Evolutionary conservation across 495 filamentous ascomycete species (phyloP).

Genomic region (Aspergillus heteromorphus): DNA sequence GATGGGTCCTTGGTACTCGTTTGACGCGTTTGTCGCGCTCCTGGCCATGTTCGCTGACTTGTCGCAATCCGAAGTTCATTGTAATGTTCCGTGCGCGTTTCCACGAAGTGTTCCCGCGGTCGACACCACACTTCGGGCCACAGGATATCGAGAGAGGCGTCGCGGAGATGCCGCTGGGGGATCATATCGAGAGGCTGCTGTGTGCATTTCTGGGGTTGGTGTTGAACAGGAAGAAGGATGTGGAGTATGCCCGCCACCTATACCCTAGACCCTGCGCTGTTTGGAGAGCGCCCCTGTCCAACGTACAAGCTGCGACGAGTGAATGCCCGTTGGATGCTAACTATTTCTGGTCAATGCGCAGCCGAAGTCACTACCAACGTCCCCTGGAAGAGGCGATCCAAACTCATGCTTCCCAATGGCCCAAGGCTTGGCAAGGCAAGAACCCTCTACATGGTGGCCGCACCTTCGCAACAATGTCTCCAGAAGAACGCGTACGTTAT

Average conservation of each 20-base stretch:
- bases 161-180: conserved; percentile 67
- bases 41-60: conserved; percentile 34
- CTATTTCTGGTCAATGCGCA: conserved; percentile 12
- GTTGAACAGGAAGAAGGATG: conserved; percentile 94
- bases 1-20: conserved; percentile 8
- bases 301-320: neutral
- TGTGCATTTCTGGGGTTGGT: conserved; percentile 84
- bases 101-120: conserved; percentile 79
- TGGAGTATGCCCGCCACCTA: conserved; percentile 70
- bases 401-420: conserved; percentile 84
- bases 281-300: neutral
- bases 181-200: conserved; percentile 79
- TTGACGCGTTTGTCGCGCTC: conserved; percentile 27
- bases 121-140: conserved; percentile 79
- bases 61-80: conserved; percentile 67
- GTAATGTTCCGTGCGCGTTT: conserved; percentile 97
- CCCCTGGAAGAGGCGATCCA: conserved; percentile 91
- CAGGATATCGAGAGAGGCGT: conserved; percentile 92
- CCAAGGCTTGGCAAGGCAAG: conserved; percentile 74
- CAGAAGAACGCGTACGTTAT: conserved; percentile 69
- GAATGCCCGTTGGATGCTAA: conserved; percentile 1
- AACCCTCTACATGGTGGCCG: conserved; percentile 76
- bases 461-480: conserved; percentile 72
- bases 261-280: conserved; percentile 1
- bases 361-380: conserved; percentile 69